These are phyloP conservation scores for Coemansia sp. DNA, from an alignment of 192 early-diverging fungal species.

Conservation along the genomic window DNA sequence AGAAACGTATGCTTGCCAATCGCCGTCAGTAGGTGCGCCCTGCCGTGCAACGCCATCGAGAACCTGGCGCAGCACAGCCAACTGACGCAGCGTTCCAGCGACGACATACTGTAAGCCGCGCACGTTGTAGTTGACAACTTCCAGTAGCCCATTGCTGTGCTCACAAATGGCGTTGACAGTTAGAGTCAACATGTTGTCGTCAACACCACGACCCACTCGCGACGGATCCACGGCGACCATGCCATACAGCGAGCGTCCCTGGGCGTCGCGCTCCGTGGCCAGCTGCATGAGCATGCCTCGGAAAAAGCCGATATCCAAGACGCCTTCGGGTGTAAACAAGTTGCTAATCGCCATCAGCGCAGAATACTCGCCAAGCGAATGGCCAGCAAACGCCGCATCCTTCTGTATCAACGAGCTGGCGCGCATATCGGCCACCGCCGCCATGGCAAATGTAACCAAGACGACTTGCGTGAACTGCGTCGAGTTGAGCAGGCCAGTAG, in stretches of 20 bases:
- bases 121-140: constrained; percentile 96
- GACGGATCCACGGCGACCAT: constrained; percentile 93
- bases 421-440: constrained; percentile 85
- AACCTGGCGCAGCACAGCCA: constrained; percentile 76
- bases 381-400: constrained; percentile 85
- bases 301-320: constrained; percentile 92
- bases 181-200: constrained; percentile 68
- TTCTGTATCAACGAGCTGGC: constrained; percentile 77
- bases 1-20: constrained; percentile 76
- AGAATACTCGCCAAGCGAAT: constrained; percentile 90
- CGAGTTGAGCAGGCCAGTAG: constrained; percentile 80
- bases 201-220: constrained; percentile 53
- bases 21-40: constrained; percentile 69
- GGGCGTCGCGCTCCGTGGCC: constrained; percentile 76
- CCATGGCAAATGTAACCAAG: constrained; percentile 82
- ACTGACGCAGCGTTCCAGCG: constrained; percentile 75
- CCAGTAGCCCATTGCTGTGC: constrained; percentile 69
- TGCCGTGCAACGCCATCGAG: constrained; percentile 80
- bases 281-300: constrained; percentile 97
- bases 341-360: constrained; percentile 81
- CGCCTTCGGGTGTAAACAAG: constrained; percentile 68
- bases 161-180: constrained; percentile 79
- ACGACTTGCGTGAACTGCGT: constrained; percentile 95
- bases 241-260: constrained; percentile 86
- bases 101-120: constrained; percentile 93